Evolutionary conservation across 805 yeast genomes (phyloP).

Genomic region (Kluyveromyces starmeri): DNA sequence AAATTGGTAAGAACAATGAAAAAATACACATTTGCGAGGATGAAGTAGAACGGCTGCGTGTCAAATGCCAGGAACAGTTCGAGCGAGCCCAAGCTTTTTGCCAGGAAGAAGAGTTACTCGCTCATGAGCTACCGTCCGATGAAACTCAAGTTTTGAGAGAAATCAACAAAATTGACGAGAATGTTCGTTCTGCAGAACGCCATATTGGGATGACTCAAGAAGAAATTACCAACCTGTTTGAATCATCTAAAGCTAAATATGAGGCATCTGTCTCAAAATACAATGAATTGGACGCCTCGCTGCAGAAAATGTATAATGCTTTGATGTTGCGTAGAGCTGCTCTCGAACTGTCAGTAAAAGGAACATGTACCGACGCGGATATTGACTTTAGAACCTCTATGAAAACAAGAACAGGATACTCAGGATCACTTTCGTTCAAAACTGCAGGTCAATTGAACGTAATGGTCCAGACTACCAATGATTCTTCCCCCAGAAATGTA

Average conservation of each 20-base stretch:
- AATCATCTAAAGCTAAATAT: constrained; percentile 35
- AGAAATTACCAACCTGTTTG: constrained; percentile 42
- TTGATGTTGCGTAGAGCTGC: constrained; percentile 36
- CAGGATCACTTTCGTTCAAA: constrained; percentile 63
- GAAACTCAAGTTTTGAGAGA: constrained; percentile 42
- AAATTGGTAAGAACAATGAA: constrained; percentile 7
- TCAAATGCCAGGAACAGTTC: constrained; percentile 16
- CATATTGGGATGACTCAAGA: constrained; percentile 48
- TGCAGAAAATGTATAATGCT: constrained; percentile 30
- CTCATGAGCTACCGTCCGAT: constrained; percentile 33
- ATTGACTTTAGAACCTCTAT: constrained; percentile 51
- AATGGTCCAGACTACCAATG: constrained; percentile 53
- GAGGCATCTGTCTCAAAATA: constrained; percentile 36
- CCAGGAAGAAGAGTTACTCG: constrained; percentile 36
- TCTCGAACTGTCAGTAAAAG: constrained; percentile 32
- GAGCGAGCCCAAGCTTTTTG: constrained; percentile 36
- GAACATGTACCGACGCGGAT: constrained; percentile 42
- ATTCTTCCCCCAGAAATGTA: constrained; percentile 54
- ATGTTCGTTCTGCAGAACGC: constrained; percentile 44
- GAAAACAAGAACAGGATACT: constrained; percentile 52
- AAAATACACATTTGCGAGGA: constrained; percentile 17
- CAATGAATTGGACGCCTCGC: constrained; percentile 27
- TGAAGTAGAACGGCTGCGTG: constrained; percentile 14
- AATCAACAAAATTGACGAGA: constrained; percentile 36
- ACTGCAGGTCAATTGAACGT: constrained; percentile 42